phyloP scores from a whole-genome alignment of 768 basidiomycete species.

The Mrakia blollopis region DNA sequence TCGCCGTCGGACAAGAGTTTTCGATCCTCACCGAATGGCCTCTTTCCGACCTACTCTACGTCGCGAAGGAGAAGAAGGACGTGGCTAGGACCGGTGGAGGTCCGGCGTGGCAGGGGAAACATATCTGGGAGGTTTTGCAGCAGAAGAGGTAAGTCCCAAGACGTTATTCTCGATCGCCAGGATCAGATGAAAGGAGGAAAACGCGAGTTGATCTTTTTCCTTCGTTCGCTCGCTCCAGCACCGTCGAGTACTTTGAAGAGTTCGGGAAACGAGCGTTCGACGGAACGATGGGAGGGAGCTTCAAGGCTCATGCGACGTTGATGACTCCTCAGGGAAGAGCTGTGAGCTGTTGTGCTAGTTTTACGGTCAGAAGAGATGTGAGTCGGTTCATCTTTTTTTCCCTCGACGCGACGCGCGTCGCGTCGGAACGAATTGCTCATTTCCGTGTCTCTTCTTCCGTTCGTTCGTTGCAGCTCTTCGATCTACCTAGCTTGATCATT shows the following conservation, averaged over 20 bases:
- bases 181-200: background rate
- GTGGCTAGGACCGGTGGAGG: background rate
- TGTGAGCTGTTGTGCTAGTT: background rate
- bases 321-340: background rate
- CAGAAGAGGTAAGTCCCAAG: constrained; percentile 2
- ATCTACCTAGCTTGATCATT: constrained; percentile 81
- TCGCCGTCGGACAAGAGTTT: constrained; percentile 93
- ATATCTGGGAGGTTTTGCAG: constrained; percentile 43
- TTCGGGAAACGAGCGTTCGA: constrained; percentile 97
- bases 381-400: background rate
- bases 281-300: constrained; percentile 61
- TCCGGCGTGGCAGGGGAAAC: constrained; percentile 9
- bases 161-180: background rate
- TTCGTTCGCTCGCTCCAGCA: constrained; percentile 33
- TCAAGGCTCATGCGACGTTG: constrained; percentile 2
- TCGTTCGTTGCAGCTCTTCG: constrained; percentile 54
- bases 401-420: background rate
- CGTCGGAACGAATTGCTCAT: no score
- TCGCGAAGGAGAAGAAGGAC: constrained; percentile 37
- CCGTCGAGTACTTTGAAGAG: constrained; percentile 62
- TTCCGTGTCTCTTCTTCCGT: background rate
- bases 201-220: background rate
- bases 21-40: constrained; percentile 89
- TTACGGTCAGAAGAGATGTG: constrained; percentile 9
- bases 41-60: constrained; percentile 67